Evolutionary conservation across 306 rosid genomes (phyloP), one percentile per base, ranked within the genome.

Genomic region (Acacia acuminata): DNA sequence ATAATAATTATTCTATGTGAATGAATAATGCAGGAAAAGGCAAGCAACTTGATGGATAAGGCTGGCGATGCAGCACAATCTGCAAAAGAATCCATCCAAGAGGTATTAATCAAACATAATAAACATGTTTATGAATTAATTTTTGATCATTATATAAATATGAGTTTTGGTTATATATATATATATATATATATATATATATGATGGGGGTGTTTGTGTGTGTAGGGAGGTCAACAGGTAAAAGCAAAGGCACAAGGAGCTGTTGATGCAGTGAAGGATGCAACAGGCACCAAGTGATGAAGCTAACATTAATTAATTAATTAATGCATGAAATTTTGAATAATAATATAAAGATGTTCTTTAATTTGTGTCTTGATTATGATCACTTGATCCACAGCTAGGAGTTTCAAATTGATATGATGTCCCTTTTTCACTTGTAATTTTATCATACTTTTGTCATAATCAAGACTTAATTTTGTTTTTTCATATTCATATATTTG

Each of bases 171-270:
- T 4, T 45, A 45, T 45, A 45, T 45, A 11, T 0, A 43, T 43
- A 11, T 45, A 45, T n/a, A 5, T 36, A 36, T 36, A 34, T 3
- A 3, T 34, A 3, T 34, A 3, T 34, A 3, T 34, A 3, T 34
- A 3, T 34, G 36, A 34, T 36, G 38, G 38, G 38, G 38, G 38
- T 36, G 40, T 3, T 34, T 34, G 17, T 48, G 5, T 48, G 53
- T 50, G 5, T 50, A 50, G 56, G 56, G 56, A 15, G 56, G 56
- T 17, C 56, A 50, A 50, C 56, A 50, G n/a, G 10, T 90, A 75
- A 69, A 56, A 81, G 90, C 88, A 16, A 42, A 83, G 83, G 94
- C 91, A 25, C 87, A 86, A 71, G 97, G 91, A 81, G 94, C 92
- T 10, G 86, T 81, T 43, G 94, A 92, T 2, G 87, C 90, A 27